These are phyloP conservation scores for Alternaria arborescens DNA, from an alignment of 2,329 filamentous ascomycete species.

Conservation along the genomic window DNA sequence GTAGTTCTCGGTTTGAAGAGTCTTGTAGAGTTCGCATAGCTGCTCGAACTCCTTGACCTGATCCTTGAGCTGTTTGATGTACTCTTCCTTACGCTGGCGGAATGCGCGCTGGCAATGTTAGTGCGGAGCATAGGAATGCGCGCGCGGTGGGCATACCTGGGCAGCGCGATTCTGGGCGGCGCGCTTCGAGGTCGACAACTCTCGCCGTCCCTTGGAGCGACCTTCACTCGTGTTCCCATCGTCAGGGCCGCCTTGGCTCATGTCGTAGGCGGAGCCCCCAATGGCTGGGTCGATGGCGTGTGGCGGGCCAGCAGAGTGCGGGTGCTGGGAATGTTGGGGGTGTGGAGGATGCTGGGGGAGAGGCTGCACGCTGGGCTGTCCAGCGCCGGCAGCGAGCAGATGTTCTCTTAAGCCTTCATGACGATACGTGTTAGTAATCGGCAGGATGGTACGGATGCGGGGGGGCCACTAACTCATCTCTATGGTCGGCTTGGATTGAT, in stretches of 20 bases:
- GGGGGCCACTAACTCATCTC: slow-evolving; percentile 53
- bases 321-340: slow-evolving; percentile 31
- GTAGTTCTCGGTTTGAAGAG: slow-evolving; percentile 88
- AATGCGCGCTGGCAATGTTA: slow-evolving; percentile 78
- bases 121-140: slow-evolving; percentile 21
- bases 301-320: slow-evolving; percentile 55
- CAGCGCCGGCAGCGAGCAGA: slow-evolving; percentile 64
- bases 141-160: slow-evolving; percentile 69
- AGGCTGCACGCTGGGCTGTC: slow-evolving; percentile 49
- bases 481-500: slow-evolving; percentile 49
- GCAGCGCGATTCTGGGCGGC: slow-evolving; percentile 96
- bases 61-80: slow-evolving; percentile 97
- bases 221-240: slow-evolving; percentile 58
- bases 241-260: slow-evolving; percentile 58
- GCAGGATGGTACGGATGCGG: slow-evolving; percentile 14
- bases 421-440: slow-evolving; percentile 45
- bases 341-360: slow-evolving; percentile 41
- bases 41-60: slow-evolving; percentile 83
- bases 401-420: slow-evolving; percentile 69
- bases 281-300: slow-evolving; percentile 68
- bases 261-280: slow-evolving; percentile 59
- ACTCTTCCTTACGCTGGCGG: slow-evolving; percentile 95
- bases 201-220: slow-evolving; percentile 74
- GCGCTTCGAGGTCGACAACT: slow-evolving; percentile 93
- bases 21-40: slow-evolving; percentile 79